These are phyloP conservation scores for Linnemannia schmuckeri DNA, from an alignment of 192 early-diverging fungal genomes.

Conservation along the genomic window DNA sequence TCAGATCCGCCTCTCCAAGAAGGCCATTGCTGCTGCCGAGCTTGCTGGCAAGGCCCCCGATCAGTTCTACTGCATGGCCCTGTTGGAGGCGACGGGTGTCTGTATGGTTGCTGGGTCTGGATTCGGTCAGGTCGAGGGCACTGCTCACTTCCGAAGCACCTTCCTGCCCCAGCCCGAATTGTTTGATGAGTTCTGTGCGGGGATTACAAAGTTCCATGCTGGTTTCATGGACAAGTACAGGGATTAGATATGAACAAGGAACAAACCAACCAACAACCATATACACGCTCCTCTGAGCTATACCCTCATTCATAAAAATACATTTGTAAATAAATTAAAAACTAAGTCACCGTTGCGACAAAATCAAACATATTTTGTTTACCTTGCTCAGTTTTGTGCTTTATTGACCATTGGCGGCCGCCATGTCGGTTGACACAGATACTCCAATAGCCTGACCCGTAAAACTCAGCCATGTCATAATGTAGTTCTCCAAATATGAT, in stretches of 20 bases:
- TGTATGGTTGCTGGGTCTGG: slow-evolving; percentile 96
- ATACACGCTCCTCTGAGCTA: slow-evolving; percentile 5
- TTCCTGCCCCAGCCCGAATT: slow-evolving; percentile 95
- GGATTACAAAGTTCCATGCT: slow-evolving; percentile 83
- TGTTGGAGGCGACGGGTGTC: slow-evolving; percentile 95
- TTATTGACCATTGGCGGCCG: neutral
- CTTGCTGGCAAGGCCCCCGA: slow-evolving; percentile 80
- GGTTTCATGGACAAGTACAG: slow-evolving; percentile 83
- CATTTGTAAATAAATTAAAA: slow-evolving; percentile 8
- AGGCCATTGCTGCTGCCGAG: slow-evolving; percentile 83
- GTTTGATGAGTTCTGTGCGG: slow-evolving; percentile 90
- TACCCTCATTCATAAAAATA: neutral
- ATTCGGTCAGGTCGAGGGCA: slow-evolving; percentile 90
- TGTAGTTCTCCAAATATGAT: slow-evolving; percentile 36
- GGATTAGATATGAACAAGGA: slow-evolving; percentile 16
- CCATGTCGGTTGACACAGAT: slow-evolving; percentile 6
- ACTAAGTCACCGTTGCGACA: neutral
- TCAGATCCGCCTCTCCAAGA: slow-evolving; percentile 75
- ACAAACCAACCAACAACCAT: neutral
- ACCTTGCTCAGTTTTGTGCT: neutral
- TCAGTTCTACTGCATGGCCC: slow-evolving; percentile 89
- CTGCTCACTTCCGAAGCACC: slow-evolving; percentile 96
- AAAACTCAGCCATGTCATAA: slow-evolving; percentile 45
- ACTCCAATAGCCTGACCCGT: slow-evolving; percentile 51
- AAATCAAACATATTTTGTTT: neutral